Evolutionary conservation across 495 filamentous ascomycete genomes (phyloP), one percentile per base, ranked within the genome.

Genomic region (Melanomma pulvis-pyrius): DNA sequence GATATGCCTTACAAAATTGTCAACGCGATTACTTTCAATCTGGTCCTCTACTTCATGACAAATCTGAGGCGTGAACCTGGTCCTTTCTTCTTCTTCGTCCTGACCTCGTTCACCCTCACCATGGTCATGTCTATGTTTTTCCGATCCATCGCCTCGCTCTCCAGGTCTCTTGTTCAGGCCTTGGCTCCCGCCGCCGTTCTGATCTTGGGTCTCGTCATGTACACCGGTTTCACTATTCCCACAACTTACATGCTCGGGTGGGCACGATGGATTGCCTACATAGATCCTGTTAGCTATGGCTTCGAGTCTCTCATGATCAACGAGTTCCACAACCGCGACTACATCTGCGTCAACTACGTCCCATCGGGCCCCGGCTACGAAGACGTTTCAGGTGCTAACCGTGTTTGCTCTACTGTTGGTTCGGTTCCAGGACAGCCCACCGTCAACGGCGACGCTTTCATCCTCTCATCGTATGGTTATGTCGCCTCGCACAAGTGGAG

Each of bases 301-400:
- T 97, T 96, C 71, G 92, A 97, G 76, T 81, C 87, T 1, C 77
- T 97, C 12, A 91, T 97, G 87, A 86, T 96, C 69, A 97, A 97
- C 72, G 92, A 97, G 75, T 97, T 94, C 74, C 81, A 84, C 66
- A 74, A 77, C 32, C 85, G 89, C 5, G 62, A 83, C 0, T 93
- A 91, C 67, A 15, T 28, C 0, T 97, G 92, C 72, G 78, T 82
- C 0, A 46, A 63, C 6, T 89, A 83, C 62, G 80, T 93, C 1
- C 91, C 91, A 2, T 74, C 68, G 21, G 80, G 82, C 0, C 73
- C 77, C 9, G 68, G 73, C 0, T 92, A 92, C 69, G 70, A 50
- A 0, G 70, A 80, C 53, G 73, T 84, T 19, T 60, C 53, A 1
- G 19, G 59, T 0, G 32, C 57, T 36, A 80, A 86, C 41, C 76